Evolutionary conservation across 306 rosid species (phyloP).

Genomic region (Inga leiocalycina): DNA sequence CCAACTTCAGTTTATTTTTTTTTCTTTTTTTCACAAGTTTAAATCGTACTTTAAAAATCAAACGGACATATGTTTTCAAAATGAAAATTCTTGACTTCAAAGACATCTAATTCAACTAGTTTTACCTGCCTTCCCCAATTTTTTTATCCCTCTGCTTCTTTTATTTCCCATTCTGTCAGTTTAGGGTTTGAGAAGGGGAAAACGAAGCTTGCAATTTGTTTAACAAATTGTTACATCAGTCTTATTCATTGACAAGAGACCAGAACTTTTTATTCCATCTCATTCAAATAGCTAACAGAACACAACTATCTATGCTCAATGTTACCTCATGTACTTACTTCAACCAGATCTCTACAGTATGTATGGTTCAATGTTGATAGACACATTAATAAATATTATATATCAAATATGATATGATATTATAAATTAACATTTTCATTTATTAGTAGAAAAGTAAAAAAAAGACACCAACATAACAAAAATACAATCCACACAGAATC

Average conservation of each 20-base stretch:
- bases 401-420: not conserved
- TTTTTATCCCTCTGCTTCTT: not conserved
- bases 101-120: not conserved
- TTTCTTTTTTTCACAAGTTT: not conserved
- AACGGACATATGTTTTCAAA: not conserved
- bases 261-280: not conserved
- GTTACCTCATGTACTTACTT: not conserved
- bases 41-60: not conserved
- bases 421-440: too few relatives aligned
- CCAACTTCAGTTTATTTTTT: not conserved
- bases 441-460: not conserved
- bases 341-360: not conserved
- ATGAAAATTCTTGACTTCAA: not conserved
- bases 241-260: not conserved
- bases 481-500: not conserved
- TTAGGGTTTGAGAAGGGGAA: not conserved
- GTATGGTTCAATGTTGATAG: not conserved
- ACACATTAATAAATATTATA: not conserved
- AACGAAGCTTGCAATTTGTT: not conserved
- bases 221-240: not conserved
- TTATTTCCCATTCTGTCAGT: not conserved
- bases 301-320: not conserved
- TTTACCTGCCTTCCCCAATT: not conserved
- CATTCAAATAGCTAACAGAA: not conserved
- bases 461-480: not conserved